phyloP scores from a whole-genome alignment of 192 early-diverging fungal species.

The Backusella morwellensis region DNA sequence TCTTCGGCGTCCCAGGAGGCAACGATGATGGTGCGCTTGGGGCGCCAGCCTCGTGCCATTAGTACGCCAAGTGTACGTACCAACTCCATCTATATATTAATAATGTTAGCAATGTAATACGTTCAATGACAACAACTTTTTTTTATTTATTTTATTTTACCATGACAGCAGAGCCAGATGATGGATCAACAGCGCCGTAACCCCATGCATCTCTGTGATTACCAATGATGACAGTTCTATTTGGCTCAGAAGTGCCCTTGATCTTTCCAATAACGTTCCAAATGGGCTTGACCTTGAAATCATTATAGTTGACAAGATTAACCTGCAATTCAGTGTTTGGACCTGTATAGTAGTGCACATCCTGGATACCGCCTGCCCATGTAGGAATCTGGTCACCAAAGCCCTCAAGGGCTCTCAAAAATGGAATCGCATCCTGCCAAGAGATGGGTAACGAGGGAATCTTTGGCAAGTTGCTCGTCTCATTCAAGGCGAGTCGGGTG shows the following conservation, averaged over 20 bases:
- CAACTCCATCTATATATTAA: slow-evolving; percentile 40
- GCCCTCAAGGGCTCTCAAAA: slow-evolving; percentile 50
- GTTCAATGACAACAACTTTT: background rate
- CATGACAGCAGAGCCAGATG: slow-evolving; percentile 57
- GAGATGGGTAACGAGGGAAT: slow-evolving; percentile 67
- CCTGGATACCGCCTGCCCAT: slow-evolving; percentile 55
- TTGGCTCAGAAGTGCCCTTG: slow-evolving; percentile 46
- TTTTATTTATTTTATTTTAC: background rate
- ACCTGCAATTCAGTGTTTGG: slow-evolving; percentile 40
- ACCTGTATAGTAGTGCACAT: slow-evolving; percentile 54
- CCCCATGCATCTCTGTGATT: slow-evolving; percentile 70
- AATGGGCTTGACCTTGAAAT: slow-evolving; percentile 47
- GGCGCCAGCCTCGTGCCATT: slow-evolving; percentile 56
- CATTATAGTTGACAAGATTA: slow-evolving; percentile 50
- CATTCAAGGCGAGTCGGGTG: slow-evolving; percentile 36
- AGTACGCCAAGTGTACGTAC: slow-evolving; percentile 51
- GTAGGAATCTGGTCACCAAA: slow-evolving; percentile 35
- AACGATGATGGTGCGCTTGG: slow-evolving; percentile 56
- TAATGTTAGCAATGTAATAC: background rate
- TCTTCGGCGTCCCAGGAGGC: slow-evolving; percentile 69
- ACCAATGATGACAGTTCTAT: slow-evolving; percentile 53
- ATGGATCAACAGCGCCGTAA: slow-evolving; percentile 60
- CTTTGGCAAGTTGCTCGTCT: slow-evolving; percentile 44
- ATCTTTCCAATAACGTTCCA: slow-evolving; percentile 64
- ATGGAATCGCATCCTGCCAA: slow-evolving; percentile 55